These are phyloP conservation scores for Colletotrichum orchidophilum DNA, from an alignment of 2,329 filamentous ascomycete species.

Conservation along the genomic window DNA sequence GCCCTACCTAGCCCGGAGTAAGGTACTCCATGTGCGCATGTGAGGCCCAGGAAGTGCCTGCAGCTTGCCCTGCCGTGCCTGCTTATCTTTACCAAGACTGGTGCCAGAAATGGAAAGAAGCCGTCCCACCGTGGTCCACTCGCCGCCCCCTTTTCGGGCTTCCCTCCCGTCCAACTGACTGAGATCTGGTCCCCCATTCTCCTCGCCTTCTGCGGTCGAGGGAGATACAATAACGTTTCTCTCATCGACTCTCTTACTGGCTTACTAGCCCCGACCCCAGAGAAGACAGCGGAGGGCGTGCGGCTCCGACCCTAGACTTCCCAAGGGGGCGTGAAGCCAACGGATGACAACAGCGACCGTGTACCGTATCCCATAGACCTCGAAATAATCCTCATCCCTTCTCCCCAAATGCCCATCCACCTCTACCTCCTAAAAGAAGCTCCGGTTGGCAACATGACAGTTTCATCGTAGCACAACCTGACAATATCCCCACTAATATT, in stretches of 20 bases:
- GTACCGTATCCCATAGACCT: slow-evolving; percentile 9
- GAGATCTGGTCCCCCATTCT: slow-evolving; percentile 3
- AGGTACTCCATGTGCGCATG: neutral
- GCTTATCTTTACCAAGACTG: neutral
- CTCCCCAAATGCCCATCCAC: slow-evolving; percentile 20
- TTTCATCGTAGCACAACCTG: slow-evolving; percentile 34
- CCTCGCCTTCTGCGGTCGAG: neutral
- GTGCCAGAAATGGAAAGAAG: slow-evolving; percentile 18
- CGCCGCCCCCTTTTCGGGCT: slow-evolving; percentile 14
- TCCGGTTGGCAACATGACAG: slow-evolving; percentile 29
- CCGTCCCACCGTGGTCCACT: slow-evolving; percentile 7
- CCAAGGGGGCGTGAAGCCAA: slow-evolving; percentile 14
- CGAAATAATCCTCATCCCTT: slow-evolving; percentile 31
- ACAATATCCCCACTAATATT: slow-evolving; percentile 29
- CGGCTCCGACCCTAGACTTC: slow-evolving; percentile 2
- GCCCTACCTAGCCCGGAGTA: neutral
- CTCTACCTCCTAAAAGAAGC: slow-evolving; percentile 18
- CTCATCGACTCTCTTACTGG: neutral
- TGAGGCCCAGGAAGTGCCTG: neutral
- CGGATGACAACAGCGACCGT: neutral
- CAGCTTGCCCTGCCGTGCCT: neutral
- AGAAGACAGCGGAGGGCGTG: slow-evolving; percentile 11
- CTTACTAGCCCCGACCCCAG: neutral
- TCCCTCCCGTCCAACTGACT: slow-evolving; percentile 2
- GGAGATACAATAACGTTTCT: neutral